Percentiles rank a stretch among this genome's conserved stretches.
phyloP scores from a whole-genome alignment of 2,329 filamentous ascomycete genomes.

The Hypoxylon sp. region DNA sequence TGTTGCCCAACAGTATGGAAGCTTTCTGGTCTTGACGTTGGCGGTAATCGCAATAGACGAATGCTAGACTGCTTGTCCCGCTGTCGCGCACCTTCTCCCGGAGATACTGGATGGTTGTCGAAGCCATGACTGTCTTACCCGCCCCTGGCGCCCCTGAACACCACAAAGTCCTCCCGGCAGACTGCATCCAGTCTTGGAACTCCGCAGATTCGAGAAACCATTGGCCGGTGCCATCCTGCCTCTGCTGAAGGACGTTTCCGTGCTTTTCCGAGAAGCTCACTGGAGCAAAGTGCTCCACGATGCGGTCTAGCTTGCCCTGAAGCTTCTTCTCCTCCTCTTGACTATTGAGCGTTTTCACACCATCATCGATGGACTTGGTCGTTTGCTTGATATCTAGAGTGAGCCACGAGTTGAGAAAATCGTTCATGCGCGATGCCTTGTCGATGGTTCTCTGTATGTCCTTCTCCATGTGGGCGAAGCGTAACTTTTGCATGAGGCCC shows the following conservation, averaged over 20 bases:
- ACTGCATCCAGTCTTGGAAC: constrained; percentile 32
- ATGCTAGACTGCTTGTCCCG: constrained; percentile 15
- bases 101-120: constrained; percentile 32
- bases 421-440: constrained; percentile 35
- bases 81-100: constrained; percentile 17
- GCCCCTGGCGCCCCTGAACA: constrained; percentile 36
- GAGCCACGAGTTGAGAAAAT: constrained; percentile 34
- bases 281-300: constrained; percentile 30
- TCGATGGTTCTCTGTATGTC: constrained; percentile 31
- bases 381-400: constrained; percentile 34
- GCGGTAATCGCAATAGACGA: constrained; percentile 37
- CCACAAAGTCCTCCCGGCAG: constrained; percentile 28
- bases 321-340: constrained; percentile 26
- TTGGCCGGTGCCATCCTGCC: constrained; percentile 32
- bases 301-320: constrained; percentile 23
- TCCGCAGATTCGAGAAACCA: constrained; percentile 34
- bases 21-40: constrained; percentile 38
- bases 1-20: constrained; percentile 27
- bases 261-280: constrained; percentile 36
- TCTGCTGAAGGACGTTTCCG: constrained; percentile 29
- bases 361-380: constrained; percentile 26
- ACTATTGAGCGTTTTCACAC: constrained; percentile 25
- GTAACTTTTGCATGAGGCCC: constrained; percentile 23
- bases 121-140: constrained; percentile 37
- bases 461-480: constrained; percentile 33